Conservation (phyloP, 2,329 filamentous ascomycete species). For the Delphinella strobiligena region DNA sequence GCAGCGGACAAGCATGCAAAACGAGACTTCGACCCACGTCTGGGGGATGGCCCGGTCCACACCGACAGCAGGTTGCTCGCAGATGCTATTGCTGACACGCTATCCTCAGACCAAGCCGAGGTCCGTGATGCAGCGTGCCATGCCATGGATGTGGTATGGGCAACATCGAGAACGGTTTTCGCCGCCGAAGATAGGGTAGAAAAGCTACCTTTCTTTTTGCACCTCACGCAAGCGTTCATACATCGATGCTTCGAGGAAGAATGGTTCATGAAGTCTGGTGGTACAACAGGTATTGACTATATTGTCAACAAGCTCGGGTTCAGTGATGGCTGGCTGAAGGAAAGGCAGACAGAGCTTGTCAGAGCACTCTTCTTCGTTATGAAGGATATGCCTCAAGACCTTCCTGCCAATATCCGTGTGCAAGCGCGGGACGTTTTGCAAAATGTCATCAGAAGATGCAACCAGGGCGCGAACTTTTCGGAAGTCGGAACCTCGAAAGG, state of each 20-base stretch:
- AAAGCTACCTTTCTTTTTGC: conserved; percentile 70
- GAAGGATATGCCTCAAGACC: conserved; percentile 92
- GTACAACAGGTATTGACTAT: conserved; percentile 79
- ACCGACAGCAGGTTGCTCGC: conserved; percentile 80
- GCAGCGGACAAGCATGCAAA: conserved; percentile 64
- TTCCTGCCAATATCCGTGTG: conserved; percentile 77
- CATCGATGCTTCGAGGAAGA: conserved; percentile 96
- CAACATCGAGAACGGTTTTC: conserved; percentile 66
- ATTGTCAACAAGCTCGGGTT: conserved; percentile 75
- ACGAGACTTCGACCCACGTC: conserved; percentile 70
- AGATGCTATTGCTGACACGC: conserved; percentile 78
- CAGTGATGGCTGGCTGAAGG: conserved; percentile 69
- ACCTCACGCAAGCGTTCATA: conserved; percentile 73
- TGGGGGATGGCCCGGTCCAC: conserved; percentile 75
- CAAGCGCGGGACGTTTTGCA: conserved; percentile 76
- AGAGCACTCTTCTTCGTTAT: conserved; percentile 92
- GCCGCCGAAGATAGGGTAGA: conserved; percentile 60
- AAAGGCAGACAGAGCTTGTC: conserved; percentile 77
- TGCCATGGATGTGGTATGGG: conserved; percentile 66
- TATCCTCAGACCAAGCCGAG: conserved; percentile 70
- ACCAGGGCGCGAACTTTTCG: conserved; percentile 66
- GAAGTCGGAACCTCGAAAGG: conserved; percentile 58
- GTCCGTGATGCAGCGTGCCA: conserved; percentile 75
- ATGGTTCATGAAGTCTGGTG: conserved; percentile 96
- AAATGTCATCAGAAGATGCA: conserved; percentile 65